Conservation (phyloP, 176 grass and related monocot genomes). For the Rhynchospora pubera region DNA sequence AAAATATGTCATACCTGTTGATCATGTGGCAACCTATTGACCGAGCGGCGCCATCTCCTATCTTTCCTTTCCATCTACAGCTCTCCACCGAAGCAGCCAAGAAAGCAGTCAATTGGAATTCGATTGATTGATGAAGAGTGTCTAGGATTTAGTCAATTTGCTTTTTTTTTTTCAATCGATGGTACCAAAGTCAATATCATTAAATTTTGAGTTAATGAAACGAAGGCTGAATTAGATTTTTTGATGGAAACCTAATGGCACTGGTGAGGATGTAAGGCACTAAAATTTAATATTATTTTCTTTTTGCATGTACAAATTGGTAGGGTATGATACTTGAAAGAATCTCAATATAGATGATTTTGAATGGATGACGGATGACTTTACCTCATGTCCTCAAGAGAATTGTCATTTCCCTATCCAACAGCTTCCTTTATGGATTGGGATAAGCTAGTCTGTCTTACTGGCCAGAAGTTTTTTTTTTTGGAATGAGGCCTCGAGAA, state of each 20-base stretch:
- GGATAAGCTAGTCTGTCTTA: conserved; percentile 29
- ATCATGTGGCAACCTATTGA: too few relatives aligned
- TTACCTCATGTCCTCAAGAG: conserved; percentile 26
- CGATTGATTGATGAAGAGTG: too few relatives aligned
- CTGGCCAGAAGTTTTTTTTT: conserved; percentile 50
- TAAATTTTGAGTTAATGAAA: background rate
- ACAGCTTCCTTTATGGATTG: conserved; percentile 55
- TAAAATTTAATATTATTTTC: background rate
- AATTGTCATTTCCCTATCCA: conserved; percentile 64
- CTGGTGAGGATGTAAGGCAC: background rate
- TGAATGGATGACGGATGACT: background rate
- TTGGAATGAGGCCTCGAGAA: conserved; percentile 57
- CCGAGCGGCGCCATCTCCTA: too few relatives aligned
- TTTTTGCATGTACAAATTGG: background rate
- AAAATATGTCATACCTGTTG: too few relatives aligned
- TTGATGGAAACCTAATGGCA: background rate
- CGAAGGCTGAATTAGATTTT: background rate
- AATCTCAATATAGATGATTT: background rate
- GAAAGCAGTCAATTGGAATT: too few relatives aligned
- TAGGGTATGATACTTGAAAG: background rate
- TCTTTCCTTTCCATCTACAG: too few relatives aligned
- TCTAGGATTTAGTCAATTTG: too few relatives aligned
- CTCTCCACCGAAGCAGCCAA: too few relatives aligned
- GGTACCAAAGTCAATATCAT: background rate
- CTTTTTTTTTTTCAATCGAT: too few relatives aligned